Evolutionary conservation across 352 stramenopile species (phyloP).

Genomic region (Pythium aquatile): DNA sequence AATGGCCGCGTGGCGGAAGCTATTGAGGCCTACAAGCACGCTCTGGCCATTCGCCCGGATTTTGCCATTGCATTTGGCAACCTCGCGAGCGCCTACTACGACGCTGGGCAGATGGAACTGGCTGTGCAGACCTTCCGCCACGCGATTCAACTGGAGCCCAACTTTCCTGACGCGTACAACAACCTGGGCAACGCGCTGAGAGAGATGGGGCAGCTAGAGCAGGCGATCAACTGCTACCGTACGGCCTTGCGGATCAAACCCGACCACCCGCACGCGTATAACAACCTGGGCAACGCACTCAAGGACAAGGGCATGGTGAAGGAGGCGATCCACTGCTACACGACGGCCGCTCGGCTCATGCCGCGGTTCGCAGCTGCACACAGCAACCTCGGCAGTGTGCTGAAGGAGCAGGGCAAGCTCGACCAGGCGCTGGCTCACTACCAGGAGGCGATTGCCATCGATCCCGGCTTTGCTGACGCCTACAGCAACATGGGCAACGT

Average conservation of each 20-base stretch:
- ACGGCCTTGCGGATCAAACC: conserved; percentile 89
- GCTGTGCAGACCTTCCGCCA: conserved; percentile 89
- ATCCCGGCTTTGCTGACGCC: conserved; percentile 89
- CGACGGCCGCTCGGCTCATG: conserved; percentile 87
- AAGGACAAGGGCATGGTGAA: conserved; percentile 92
- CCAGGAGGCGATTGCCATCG: conserved; percentile 91
- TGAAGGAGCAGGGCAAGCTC: conserved; percentile 94
- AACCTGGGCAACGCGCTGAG: conserved; percentile 92
- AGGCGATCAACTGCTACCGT: conserved; percentile 85
- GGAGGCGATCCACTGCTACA: conserved; percentile 93
- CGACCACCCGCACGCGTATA: conserved; percentile 93
- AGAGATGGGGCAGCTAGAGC: conserved; percentile 79
- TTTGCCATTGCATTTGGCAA: conserved; percentile 93
- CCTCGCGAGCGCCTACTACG: conserved; percentile 89
- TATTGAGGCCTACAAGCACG: conserved; percentile 83
- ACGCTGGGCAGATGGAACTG: conserved; percentile 77
- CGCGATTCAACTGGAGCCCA: conserved; percentile 90
- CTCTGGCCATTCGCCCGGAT: conserved; percentile 81
- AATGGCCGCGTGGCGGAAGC: conserved; percentile 63
- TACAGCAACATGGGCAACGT: conserved; percentile 95
- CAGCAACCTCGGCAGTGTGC: conserved; percentile 92
- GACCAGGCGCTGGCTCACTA: conserved; percentile 94
- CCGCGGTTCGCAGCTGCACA: conserved; percentile 92
- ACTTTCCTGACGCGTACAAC: conserved; percentile 94
- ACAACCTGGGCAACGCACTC: conserved; percentile 92